A percentile compares a stretch with the other conserved stretches of the same genome.
These are phyloP conservation scores for Colletotrichum plurivorum DNA, from an alignment of 2,329 filamentous ascomycete species.

Conservation along the genomic window DNA sequence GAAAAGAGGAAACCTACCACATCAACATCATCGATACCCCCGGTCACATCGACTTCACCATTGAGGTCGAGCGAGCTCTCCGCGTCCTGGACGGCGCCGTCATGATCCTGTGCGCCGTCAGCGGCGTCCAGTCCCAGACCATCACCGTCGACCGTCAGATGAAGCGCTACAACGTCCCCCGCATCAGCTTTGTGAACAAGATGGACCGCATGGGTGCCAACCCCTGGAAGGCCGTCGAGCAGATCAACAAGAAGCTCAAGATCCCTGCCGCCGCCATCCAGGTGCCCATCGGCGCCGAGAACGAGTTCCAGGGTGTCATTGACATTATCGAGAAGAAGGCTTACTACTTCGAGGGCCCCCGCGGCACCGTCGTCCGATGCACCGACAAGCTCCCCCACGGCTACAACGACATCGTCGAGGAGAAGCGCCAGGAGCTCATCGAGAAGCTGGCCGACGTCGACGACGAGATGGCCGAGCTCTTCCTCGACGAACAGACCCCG, in stretches of 20 bases:
- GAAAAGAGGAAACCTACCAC: conserved; percentile 92
- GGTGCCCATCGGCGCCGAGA: conserved; percentile 92
- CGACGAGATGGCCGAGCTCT: conserved; percentile 96
- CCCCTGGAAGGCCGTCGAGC: conserved; percentile 96
- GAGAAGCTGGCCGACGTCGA: conserved; percentile 98
- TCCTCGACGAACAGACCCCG: conserved; percentile 88
- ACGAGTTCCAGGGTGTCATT: conserved; percentile 92
- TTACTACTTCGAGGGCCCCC: conserved; percentile 89
- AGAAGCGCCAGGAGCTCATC: conserved; percentile 88
- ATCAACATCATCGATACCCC: conserved; percentile 99
- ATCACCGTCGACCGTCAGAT: conserved; percentile 99
- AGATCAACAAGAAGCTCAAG: conserved; percentile 97
- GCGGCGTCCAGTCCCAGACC: conserved; percentile 96
- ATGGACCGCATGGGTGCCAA: conserved; percentile 99
- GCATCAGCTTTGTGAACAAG: conserved; percentile 98
- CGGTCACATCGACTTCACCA: conserved; percentile 99
- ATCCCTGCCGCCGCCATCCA: conserved; percentile 94
- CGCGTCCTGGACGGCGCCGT: conserved; percentile 96
- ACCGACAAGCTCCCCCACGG: conserved; percentile 88
- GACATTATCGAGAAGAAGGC: conserved; percentile 94
- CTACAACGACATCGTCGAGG: conserved; percentile 79
- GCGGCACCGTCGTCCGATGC: conserved; percentile 82
- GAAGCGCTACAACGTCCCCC: conserved; percentile 96
- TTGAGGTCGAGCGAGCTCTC: conserved; percentile 96
- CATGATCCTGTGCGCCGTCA: conserved; percentile 98